A percentile compares a stretch with the other conserved stretches of the same genome.
phyloP scores from a whole-genome alignment of 1,284 basidiomycete species.

The Tremellales sp. region DNA sequence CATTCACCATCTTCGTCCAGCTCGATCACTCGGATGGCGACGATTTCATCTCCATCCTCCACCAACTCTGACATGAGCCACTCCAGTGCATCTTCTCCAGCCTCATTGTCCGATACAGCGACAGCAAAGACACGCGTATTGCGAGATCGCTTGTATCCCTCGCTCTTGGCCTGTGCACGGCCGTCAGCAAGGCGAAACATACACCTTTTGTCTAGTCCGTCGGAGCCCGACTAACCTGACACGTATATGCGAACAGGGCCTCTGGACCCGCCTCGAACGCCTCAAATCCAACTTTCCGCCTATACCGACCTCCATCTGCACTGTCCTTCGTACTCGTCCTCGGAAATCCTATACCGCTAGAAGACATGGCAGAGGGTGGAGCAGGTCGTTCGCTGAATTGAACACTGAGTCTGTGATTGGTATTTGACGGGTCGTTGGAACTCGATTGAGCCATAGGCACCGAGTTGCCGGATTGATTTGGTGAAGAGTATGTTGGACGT shows the following conservation, averaged over 20 bases:
- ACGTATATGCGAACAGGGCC: slow-evolving; percentile 50
- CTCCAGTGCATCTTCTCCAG: slow-evolving; percentile 75
- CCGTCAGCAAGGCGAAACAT: slow-evolving; percentile 20
- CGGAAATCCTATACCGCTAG: slow-evolving; percentile 12
- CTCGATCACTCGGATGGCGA: slow-evolving; percentile 86
- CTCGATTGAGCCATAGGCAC: not conserved
- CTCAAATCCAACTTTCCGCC: slow-evolving; percentile 82
- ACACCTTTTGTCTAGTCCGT: too few relatives aligned
- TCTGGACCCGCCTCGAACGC: slow-evolving; percentile 65
- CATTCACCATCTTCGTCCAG: slow-evolving; percentile 66
- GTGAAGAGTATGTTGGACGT: not conserved
- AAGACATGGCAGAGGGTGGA: slow-evolving; percentile 15
- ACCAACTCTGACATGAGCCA: slow-evolving; percentile 82
- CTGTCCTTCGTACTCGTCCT: slow-evolving; percentile 32
- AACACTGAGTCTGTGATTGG: too few relatives aligned
- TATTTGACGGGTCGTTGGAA: slow-evolving; percentile 3
- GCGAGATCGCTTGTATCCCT: slow-evolving; percentile 71
- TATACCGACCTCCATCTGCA: slow-evolving; percentile 54
- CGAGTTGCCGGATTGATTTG: slow-evolving; percentile 3
- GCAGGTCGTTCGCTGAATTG: slow-evolving; percentile 4
- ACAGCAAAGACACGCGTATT: slow-evolving; percentile 87
- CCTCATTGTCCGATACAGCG: slow-evolving; percentile 83
- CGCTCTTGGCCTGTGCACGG: slow-evolving; percentile 64
- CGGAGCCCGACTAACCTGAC: slow-evolving; percentile 44
- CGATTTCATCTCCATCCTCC: slow-evolving; percentile 90